phyloP scores from a whole-genome alignment of 148 eudicot genomes.

The Limonium bicolor region DNA sequence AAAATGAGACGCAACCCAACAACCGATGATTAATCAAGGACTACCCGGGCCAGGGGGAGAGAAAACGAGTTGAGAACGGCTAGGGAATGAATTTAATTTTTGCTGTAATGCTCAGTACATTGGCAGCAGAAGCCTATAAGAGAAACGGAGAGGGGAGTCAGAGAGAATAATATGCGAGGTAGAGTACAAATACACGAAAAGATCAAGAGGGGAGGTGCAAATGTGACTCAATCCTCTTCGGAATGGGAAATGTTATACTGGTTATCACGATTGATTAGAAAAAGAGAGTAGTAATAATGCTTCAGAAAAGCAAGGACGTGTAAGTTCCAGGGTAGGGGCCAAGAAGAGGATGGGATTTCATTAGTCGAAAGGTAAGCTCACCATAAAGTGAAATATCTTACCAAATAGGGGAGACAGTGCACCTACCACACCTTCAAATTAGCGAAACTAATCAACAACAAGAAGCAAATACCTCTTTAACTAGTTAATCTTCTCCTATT shows the following conservation, averaged over 20 bases:
- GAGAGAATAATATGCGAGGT: too few species aligned
- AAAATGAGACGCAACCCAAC: not conserved
- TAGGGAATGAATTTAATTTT: too few species aligned
- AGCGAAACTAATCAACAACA: too few species aligned
- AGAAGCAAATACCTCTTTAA: too few species aligned
- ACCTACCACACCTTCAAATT: not conserved
- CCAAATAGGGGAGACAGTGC: conserved; percentile 1
- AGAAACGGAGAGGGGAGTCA: too few species aligned
- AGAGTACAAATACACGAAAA: not conserved
- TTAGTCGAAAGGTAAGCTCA: not conserved
- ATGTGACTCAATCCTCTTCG: not conserved
- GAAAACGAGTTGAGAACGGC: too few species aligned
- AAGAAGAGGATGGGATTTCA: not conserved
- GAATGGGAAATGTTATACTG: not conserved
- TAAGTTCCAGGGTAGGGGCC: not conserved
- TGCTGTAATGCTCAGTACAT: too few species aligned
- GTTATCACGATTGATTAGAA: not conserved
- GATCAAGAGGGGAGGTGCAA: not conserved
- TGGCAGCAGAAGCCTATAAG: too few species aligned
- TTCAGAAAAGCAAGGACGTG: not conserved
- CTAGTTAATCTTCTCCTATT: too few species aligned
- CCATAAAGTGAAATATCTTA: not conserved
- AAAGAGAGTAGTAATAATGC: not conserved
- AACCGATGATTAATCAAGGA: too few species aligned
- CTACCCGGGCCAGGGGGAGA: too few species aligned